Base-by-base conservation (phyloP, 1,284 basidiomycete species). In the Xerocomus subilludens region DNA sequence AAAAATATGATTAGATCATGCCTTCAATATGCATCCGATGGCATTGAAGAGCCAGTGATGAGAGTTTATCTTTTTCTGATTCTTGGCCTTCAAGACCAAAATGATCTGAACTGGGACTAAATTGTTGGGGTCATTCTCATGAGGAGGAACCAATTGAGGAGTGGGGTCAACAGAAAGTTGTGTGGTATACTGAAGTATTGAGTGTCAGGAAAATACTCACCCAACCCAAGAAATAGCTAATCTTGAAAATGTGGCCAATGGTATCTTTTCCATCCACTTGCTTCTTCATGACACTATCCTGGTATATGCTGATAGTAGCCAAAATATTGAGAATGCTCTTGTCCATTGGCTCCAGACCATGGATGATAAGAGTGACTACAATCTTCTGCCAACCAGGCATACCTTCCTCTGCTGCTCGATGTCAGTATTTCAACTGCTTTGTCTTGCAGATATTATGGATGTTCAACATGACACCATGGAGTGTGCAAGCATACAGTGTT, bases 21-120 rank as follows among this genome's bases (percentile, higher is more conserved):
- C 93, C 79, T 95, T 88, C 66, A 98, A 86, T 80, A 95, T 94
- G 77, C 89, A 90, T 0, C 96, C 97, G 70, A 99, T 93, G 14
- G 96, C 98, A 80, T 99, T 98, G 89, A 99, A 99, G 45, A 99
- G 89, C 98, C 98, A 99, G 66, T 98, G 92, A 84, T 97, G 96
- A 75, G 94, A 96, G 82, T 98, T 98, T 86, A 98, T 98, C 88
- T 98, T 98, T 89, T 98, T 98, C 82, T 96, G 93, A 85, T 99
- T 99, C 87, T 98, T 96, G 49, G 96, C 96, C 86, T 99, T 99
- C 79, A 99, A 87, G 71, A 97, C 93, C 76, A 99, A 91, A 77
- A 99, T 98, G 79, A 99, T 94, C 83, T 98, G 96, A 5, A 99
- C 97, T 0, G 98, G 98, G 3, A 98, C 94, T 33, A 99, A 85